A percentile compares a stretch with the other conserved stretches of the same genome.
Conservation (phyloP, 768 basidiomycete genomes). For the Mycena leptocephala region DNA sequence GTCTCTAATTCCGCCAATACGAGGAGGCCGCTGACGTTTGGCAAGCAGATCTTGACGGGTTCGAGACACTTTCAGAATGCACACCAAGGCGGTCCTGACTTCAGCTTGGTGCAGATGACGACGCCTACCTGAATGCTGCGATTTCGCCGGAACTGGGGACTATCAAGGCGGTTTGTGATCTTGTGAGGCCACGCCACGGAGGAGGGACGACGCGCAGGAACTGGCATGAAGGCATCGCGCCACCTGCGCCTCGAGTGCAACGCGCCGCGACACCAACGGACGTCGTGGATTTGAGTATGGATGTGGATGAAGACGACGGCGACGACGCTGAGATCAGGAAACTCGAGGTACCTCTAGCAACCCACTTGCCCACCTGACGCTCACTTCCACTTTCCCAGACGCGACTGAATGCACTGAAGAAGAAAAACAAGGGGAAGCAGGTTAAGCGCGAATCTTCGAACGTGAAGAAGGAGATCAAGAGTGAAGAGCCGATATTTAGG, state of each 20-base stretch:
- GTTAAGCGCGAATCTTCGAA: slow-evolving; percentile 10
- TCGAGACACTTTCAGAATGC: neutral
- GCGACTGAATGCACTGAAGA: slow-evolving; percentile 6
- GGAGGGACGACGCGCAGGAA: no score
- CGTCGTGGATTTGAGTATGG: slow-evolving; percentile 9
- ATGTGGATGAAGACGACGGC: neutral
- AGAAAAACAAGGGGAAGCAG: neutral
- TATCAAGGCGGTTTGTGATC: neutral
- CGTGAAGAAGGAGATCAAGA: slow-evolving; percentile 28
- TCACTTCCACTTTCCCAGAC: neutral
- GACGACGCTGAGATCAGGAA: slow-evolving; percentile 17
- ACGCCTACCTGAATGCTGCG: slow-evolving; percentile 10
- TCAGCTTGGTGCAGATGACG: slow-evolving; percentile 13
- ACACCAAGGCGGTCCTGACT: neutral
- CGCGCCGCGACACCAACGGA: neutral
- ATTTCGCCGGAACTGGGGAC: slow-evolving; percentile 28
- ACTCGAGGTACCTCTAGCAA: slow-evolving; percentile 1
- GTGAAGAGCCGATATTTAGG: neutral
- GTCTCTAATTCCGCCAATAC: neutral
- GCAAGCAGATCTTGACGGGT: slow-evolving; percentile 25
- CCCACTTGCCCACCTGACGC: neutral
- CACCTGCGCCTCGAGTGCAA: neutral
- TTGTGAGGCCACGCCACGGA: neutral
- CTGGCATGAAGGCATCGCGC: slow-evolving; percentile 15
- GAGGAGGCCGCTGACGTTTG: slow-evolving; percentile 6